phyloP scores from a whole-genome alignment of 805 yeast genomes.

The Starmerella stigmatis region DNA sequence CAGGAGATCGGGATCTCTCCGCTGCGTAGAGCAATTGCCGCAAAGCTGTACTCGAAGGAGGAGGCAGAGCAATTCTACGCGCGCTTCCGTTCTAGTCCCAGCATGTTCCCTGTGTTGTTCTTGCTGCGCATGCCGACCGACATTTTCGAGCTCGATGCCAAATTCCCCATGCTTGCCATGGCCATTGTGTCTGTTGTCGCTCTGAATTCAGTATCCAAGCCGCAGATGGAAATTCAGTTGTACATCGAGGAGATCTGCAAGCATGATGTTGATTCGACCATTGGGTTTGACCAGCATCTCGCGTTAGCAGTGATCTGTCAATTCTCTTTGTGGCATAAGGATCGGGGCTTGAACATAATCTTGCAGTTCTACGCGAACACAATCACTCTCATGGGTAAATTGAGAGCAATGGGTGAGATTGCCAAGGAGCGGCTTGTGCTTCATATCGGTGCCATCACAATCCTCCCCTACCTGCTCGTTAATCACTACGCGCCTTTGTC shows the following conservation, averaged over 20 bases:
- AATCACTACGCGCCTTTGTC: constrained; percentile 9
- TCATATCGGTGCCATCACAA: constrained; percentile 9
- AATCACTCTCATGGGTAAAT: constrained; percentile 6
- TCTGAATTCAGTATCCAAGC: constrained; percentile 13
- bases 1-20: constrained; percentile 14
- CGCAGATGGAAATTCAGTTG: constrained; percentile 12
- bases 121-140: constrained; percentile 7
- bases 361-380: constrained; percentile 20
- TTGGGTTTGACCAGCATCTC: constrained; percentile 14
- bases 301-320: constrained; percentile 19
- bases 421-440: constrained; percentile 7
- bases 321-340: constrained; percentile 18
- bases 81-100: constrained; percentile 4
- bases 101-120: constrained; percentile 10
- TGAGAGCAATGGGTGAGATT: background rate
- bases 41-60: constrained; percentile 14
- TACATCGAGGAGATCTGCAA: constrained; percentile 10
- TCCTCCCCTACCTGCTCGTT: constrained; percentile 17
- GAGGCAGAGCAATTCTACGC: constrained; percentile 15
- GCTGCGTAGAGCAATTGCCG: constrained; percentile 15
- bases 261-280: constrained; percentile 1
- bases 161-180: constrained; percentile 20
- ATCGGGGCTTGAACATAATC: constrained; percentile 18
- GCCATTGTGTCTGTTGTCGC: constrained; percentile 23
- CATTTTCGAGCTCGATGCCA: constrained; percentile 16